Base-by-base conservation (phyloP, 2,329 filamentous ascomycete genomes). In the Monosporascus sp. region DNA sequence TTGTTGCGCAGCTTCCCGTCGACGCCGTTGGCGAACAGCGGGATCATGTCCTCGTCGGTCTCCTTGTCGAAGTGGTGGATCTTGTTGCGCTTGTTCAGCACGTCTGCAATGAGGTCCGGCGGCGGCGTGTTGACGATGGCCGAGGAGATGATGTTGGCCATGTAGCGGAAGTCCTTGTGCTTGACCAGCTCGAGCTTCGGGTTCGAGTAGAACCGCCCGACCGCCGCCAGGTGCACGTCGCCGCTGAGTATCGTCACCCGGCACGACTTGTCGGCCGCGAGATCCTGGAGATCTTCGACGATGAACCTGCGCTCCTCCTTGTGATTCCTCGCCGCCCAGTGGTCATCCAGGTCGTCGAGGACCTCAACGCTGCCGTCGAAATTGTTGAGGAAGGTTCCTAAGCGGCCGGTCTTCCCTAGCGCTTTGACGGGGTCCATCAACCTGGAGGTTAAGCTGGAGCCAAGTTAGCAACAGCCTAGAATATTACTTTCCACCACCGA, bases 291-390 rank as follows among this genome's bases (percentile, higher is more conserved):
- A 64, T 97, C 91, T 67, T 94, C 88, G 41, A 99, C 84, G 57
- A 97, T 79, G 70, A 90, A 87, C 57, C 86, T 90, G 49, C 94
- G 85, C 72, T 99, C 94, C 26, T 84, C 80, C 69, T 97, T 99
- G 75, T 97, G 92, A 66, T 91, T 90, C 67, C 91, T 96, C 38
- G 93, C 90, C 1, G 93, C 97, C 94, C 94, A 99, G 68, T 99
- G 93, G 69, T 97, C 94, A 67, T 97, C 93, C 9, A 96, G 75
- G 63, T 96, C 91, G 66, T 96, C 92, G 27, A 96, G 76, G 16
- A 97, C 89, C 70, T 97, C 94, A 6, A 94, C 88, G 19, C 91
- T 91, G 22, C 91, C 91, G 65, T 97, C 92, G 62, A 96, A 92
- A 61, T 88, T 88, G 73, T 96, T 96, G 40, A 96, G 77, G 44